These are phyloP conservation scores for Porcisia hertigi DNA, from an alignment of 208 protist genomes.

Conservation along the genomic window DNA sequence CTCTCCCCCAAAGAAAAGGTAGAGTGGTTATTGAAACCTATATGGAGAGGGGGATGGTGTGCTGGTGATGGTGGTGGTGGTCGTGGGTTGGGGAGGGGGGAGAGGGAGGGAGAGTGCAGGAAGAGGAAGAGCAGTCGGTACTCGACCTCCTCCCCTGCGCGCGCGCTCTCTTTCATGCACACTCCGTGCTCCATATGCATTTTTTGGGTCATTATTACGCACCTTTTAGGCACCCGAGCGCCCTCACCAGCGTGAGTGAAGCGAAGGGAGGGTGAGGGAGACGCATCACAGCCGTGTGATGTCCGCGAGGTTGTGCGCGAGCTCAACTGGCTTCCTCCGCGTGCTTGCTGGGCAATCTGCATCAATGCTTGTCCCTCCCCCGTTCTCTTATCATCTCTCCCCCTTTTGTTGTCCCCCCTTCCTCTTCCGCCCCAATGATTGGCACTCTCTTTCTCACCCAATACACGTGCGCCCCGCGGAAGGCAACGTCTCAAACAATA, in stretches of 20 bases:
- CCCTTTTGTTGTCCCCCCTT: not conserved
- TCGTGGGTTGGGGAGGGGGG: not conserved
- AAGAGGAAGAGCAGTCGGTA: not conserved
- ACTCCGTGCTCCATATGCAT: not conserved
- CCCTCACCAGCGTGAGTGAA: not conserved
- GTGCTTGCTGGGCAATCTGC: not conserved
- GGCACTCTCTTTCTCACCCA: not conserved
- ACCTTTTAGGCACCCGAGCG: not conserved
- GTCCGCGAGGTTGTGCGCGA: not conserved
- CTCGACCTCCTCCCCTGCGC: not conserved
- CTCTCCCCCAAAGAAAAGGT: too few species aligned
- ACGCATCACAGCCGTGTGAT: not conserved
- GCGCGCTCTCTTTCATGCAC: not conserved
- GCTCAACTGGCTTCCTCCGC: not conserved
- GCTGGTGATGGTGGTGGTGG: not conserved
- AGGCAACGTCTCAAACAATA: not conserved
- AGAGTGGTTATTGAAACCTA: too few species aligned
- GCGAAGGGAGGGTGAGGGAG: not conserved
- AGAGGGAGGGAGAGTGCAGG: not conserved
- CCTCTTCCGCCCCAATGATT: not conserved
- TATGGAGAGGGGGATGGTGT: not conserved
- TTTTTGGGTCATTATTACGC: not conserved
- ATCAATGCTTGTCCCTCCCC: not conserved
- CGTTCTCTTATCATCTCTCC: not conserved
- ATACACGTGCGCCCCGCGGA: not conserved